Percentiles rank a stretch among this genome's conserved stretches.
These are phyloP conservation scores for Leccinum fuscescens DNA, from an alignment of 1,284 basidiomycete species.

Conservation along the genomic window DNA sequence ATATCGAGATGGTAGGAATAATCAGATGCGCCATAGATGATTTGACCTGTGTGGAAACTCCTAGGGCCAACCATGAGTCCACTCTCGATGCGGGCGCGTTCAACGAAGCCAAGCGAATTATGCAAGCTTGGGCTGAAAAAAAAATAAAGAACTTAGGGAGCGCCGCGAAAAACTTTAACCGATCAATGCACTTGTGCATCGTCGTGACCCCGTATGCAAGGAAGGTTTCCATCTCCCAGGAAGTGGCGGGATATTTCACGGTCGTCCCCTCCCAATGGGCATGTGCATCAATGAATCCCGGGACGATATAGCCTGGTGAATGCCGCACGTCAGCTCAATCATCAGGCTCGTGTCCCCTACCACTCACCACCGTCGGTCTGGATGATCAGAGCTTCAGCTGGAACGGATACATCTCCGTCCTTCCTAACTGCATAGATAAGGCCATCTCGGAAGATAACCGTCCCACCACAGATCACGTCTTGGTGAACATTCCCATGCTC, in stretches of 20 bases:
- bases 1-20: conserved; percentile 59
- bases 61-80: conserved; percentile 67
- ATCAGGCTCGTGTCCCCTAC: background rate
- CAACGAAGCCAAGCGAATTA: conserved; percentile 58
- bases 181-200: conserved; percentile 60
- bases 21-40: conserved; percentile 62
- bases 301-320: conserved; percentile 56
- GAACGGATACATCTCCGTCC: conserved; percentile 36
- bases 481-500: conserved; percentile 33
- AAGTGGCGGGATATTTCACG: conserved; percentile 54
- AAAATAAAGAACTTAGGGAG: background rate
- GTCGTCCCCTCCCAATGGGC: conserved; percentile 65
- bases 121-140: conserved; percentile 56
- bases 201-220: conserved; percentile 76
- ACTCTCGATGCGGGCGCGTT: conserved; percentile 64
- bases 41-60: conserved; percentile 64
- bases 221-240: conserved; percentile 74
- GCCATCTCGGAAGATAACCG: conserved; percentile 52
- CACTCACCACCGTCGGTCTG: conserved; percentile 60
- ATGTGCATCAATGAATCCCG: conserved; percentile 74
- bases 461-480: conserved; percentile 52
- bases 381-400: conserved; percentile 47
- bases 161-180: background rate
- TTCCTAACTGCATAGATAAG: conserved; percentile 52
- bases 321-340: conserved; percentile 4